Evolutionary conservation across 257 asterid genomes (phyloP).

Genomic region (Coffea canephora): DNA sequence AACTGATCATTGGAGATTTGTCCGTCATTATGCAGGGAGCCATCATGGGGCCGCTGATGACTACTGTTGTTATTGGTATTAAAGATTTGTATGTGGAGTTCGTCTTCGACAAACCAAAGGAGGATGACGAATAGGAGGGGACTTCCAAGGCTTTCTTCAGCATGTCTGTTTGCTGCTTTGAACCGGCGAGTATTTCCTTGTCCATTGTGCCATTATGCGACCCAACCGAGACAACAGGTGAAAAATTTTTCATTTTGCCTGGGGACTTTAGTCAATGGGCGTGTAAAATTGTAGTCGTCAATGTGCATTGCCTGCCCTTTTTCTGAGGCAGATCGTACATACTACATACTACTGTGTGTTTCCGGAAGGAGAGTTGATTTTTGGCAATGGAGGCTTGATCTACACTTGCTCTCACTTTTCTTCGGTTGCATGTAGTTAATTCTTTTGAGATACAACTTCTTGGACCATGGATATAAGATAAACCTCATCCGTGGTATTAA

Average conservation of each 20-base stretch:
- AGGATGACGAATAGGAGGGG: conserved; percentile 16
- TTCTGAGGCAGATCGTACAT: neutral
- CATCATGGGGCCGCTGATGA: conserved; percentile 88
- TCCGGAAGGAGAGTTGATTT: too few relatives aligned
- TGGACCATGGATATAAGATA: too few relatives aligned
- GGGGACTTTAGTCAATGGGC: neutral
- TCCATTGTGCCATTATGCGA: neutral
- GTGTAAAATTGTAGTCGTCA: conserved; percentile 10
- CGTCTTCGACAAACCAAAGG: conserved; percentile 57
- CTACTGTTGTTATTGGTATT: conserved; percentile 82
- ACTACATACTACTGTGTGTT: neutral
- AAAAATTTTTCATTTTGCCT: too few relatives aligned
- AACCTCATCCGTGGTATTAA: neutral
- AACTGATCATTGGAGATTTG: conserved; percentile 1
- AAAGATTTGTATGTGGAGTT: conserved; percentile 80
- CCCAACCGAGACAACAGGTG: neutral
- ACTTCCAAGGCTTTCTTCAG: neutral
- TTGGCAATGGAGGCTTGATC: neutral
- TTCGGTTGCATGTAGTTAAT: neutral
- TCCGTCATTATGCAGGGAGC: conserved; percentile 67
- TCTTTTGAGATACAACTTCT: neutral
- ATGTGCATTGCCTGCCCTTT: neutral
- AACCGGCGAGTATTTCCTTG: too few relatives aligned
- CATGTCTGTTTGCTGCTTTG: neutral
- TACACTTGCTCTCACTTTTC: neutral